phyloP scores from a whole-genome alignment of 495 filamentous ascomycete species.

The Stereocaulon alpinum region DNA sequence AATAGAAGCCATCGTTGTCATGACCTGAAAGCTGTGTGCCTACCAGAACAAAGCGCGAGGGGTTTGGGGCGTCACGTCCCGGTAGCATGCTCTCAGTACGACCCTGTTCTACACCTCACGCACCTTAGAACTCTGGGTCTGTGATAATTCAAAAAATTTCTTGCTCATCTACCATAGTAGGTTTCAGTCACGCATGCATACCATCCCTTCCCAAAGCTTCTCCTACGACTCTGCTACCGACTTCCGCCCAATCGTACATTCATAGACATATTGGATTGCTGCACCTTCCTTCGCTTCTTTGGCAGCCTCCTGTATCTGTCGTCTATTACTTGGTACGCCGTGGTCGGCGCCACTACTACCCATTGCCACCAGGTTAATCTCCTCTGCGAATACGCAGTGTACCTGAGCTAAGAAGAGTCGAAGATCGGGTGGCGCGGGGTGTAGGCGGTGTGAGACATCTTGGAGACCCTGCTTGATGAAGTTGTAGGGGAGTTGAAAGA shows the following conservation, averaged over 20 bases:
- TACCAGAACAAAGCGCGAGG: too few relatives aligned
- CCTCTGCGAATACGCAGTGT: slow-evolving; percentile 5
- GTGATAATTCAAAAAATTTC: too few relatives aligned
- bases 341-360: slow-evolving; percentile 7
- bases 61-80: too few relatives aligned
- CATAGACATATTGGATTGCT: background rate
- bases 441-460: background rate
- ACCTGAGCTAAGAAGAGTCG: slow-evolving; percentile 12
- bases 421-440: background rate
- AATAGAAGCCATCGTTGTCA: too few relatives aligned
- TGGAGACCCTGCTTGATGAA: slow-evolving; percentile 3
- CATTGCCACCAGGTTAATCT: slow-evolving; percentile 4
- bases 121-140: too few relatives aligned
- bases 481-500: background rate
- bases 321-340: background rate
- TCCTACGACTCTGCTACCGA: background rate
- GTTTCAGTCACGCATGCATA: background rate
- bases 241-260: slow-evolving; percentile 1
- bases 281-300: slow-evolving; percentile 1
- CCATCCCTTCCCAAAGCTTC: background rate
- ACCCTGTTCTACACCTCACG: too few relatives aligned
- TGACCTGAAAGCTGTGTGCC: too few relatives aligned
- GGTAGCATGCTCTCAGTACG: too few relatives aligned
- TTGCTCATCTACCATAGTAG: too few relatives aligned
- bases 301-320: slow-evolving; percentile 4